These are phyloP conservation scores for Aspergillus steynii DNA, from an alignment of 495 filamentous ascomycete species.

Conservation along the genomic window DNA sequence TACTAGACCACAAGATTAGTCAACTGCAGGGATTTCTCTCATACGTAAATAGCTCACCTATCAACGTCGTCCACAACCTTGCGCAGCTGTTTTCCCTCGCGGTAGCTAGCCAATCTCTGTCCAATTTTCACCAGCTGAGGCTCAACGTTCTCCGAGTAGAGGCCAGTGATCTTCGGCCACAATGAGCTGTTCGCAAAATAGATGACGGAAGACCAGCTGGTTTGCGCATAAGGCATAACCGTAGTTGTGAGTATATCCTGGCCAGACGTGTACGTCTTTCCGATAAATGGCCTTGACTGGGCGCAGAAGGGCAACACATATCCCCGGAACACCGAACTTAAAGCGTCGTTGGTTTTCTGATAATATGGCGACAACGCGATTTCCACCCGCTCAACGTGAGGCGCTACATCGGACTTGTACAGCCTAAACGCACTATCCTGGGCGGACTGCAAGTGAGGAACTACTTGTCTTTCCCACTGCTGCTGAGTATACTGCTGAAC, in stretches of 20 bases:
- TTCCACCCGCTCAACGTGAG: conserved; percentile 66
- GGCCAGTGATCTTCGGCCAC: conserved; percentile 74
- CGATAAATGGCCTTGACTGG: conserved; percentile 68
- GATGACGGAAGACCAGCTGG: conserved; percentile 64
- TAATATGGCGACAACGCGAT: conserved; percentile 68
- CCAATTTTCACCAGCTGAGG: conserved; percentile 92
- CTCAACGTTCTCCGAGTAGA: conserved; percentile 90
- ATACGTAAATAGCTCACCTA: conserved; percentile 30
- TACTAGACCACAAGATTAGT: conserved; percentile 26
- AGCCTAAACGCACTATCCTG: conserved; percentile 58
- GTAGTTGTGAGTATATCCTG: conserved; percentile 69
- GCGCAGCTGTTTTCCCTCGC: conserved; percentile 62
- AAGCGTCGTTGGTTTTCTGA: conserved; percentile 58
- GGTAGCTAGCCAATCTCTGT: conserved; percentile 83
- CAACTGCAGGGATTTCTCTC: background rate
- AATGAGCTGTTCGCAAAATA: conserved; percentile 71
- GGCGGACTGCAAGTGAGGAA: conserved; percentile 68
- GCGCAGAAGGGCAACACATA: conserved; percentile 75
- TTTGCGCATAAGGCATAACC: conserved; percentile 68
- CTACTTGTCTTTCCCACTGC: conserved; percentile 76
- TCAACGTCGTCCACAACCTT: conserved; percentile 58
- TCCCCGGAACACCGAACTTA: conserved; percentile 66
- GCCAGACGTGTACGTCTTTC: conserved; percentile 65
- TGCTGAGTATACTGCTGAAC: conserved; percentile 61
- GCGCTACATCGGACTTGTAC: conserved; percentile 69